phyloP scores from a whole-genome alignment of 129 eudicot species.

The Smallanthus sonchifolius region DNA sequence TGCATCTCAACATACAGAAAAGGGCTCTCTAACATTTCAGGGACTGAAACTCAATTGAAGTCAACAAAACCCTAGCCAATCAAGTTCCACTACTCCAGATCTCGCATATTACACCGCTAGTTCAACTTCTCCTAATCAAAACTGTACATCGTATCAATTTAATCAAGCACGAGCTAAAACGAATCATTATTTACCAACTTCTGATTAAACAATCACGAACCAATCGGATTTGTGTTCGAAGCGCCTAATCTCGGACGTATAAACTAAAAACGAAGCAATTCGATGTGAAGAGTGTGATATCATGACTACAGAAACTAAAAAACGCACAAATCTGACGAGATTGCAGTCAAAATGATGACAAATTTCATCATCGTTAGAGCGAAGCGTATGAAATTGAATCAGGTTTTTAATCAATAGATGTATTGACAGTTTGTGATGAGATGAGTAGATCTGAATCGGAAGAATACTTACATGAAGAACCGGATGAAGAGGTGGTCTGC shows the following conservation, averaged over 20 bases:
- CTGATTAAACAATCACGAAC: not conserved
- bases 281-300: not conserved
- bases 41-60: not conserved
- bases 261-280: not conserved
- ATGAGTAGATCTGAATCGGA: not conserved
- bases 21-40: not conserved
- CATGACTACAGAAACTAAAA: not conserved
- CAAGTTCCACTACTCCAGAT: not conserved
- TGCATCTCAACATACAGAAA: not conserved
- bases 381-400: not conserved
- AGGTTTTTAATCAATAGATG: not conserved
- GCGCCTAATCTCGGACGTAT: not conserved
- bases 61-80: not conserved
- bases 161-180: not conserved
- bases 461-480: not conserved
- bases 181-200: not conserved
- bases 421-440: not conserved
- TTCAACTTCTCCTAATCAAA: not conserved
- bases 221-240: not conserved
- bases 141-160: not conserved
- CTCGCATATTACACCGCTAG: not conserved
- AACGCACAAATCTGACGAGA: not conserved
- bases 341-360: not conserved
- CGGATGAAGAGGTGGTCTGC: conserved; percentile 8
- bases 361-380: not conserved